These are phyloP conservation scores for Phytophthora quininea DNA, from an alignment of 352 stramenopile species.

Conservation along the genomic window DNA sequence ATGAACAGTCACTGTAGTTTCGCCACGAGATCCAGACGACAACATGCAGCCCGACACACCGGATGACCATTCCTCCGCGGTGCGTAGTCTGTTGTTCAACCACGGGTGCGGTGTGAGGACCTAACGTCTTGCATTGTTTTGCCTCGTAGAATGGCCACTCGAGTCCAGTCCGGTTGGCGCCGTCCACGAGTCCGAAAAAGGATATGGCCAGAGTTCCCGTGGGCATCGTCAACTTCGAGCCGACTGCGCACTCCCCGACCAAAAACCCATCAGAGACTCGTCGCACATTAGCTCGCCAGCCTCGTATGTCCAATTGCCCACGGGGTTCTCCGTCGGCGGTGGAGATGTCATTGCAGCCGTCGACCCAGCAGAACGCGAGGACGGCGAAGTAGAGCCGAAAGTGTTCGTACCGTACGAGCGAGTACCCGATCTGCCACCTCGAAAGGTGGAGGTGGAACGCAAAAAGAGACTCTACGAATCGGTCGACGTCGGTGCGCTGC, in stretches of 20 bases:
- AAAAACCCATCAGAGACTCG: slow-evolving; percentile 43
- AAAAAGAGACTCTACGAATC: slow-evolving; percentile 67
- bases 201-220: slow-evolving; percentile 35
- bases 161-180: slow-evolving; percentile 40
- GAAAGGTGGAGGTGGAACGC: slow-evolving; percentile 72
- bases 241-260: slow-evolving; percentile 39
- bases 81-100: slow-evolving; percentile 6
- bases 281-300: slow-evolving; percentile 45
- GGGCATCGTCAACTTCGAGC: slow-evolving; percentile 67
- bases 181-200: slow-evolving; percentile 67
- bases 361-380: slow-evolving; percentile 47
- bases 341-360: slow-evolving; percentile 47
- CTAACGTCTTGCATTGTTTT: neutral
- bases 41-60: neutral
- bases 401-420: slow-evolving; percentile 75
- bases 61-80: slow-evolving; percentile 10
- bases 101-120: neutral
- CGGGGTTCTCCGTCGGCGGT: slow-evolving; percentile 56
- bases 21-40: neutral
- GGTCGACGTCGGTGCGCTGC: slow-evolving; percentile 46
- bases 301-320: slow-evolving; percentile 42
- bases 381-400: slow-evolving; percentile 73
- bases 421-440: slow-evolving; percentile 54
- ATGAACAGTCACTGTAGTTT: slow-evolving; percentile 18
- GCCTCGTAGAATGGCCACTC: slow-evolving; percentile 14